Conservation (phyloP, 352 stramenopile species). For the Peronosclerospora sorghi region DNA sequence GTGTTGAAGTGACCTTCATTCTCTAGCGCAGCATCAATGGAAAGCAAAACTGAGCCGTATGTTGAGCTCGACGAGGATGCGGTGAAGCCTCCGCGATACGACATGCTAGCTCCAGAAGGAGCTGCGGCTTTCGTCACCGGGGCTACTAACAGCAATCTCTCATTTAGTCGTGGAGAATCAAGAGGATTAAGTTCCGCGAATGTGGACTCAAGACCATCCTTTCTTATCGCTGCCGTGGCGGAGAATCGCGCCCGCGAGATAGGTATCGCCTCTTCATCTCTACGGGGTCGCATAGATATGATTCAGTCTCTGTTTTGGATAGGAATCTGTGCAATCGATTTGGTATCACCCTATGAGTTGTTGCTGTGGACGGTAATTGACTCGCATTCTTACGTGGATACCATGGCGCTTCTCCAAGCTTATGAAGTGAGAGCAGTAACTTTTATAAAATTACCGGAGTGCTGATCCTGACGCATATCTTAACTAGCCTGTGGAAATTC, state of each 20-base stretch:
- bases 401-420: constrained; percentile 51
- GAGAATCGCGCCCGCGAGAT: constrained; percentile 54
- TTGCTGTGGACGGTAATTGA: constrained; percentile 74
- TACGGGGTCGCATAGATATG: not conserved
- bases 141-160: not conserved
- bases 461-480: not conserved
- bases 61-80: constrained; percentile 27
- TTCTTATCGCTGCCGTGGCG: constrained; percentile 46
- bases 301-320: not conserved
- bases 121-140: constrained; percentile 4
- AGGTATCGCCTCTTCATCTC: constrained; percentile 14
- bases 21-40: constrained; percentile 15
- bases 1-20: constrained; percentile 42
- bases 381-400: constrained; percentile 63
- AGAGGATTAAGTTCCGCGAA: constrained; percentile 11
- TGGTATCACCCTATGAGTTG: constrained; percentile 56
- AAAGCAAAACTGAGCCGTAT: not conserved
- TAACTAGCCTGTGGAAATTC: constrained; percentile 53
- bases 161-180: constrained; percentile 10
- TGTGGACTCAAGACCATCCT: constrained; percentile 21
- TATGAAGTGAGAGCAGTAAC: constrained; percentile 33
- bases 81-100: constrained; percentile 21
- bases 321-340: constrained; percentile 66
- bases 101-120: constrained; percentile 15
- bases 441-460: not conserved